Base-by-base conservation (phyloP, 192 early-diverging fungal species). In the Podila minutissima region DNA sequence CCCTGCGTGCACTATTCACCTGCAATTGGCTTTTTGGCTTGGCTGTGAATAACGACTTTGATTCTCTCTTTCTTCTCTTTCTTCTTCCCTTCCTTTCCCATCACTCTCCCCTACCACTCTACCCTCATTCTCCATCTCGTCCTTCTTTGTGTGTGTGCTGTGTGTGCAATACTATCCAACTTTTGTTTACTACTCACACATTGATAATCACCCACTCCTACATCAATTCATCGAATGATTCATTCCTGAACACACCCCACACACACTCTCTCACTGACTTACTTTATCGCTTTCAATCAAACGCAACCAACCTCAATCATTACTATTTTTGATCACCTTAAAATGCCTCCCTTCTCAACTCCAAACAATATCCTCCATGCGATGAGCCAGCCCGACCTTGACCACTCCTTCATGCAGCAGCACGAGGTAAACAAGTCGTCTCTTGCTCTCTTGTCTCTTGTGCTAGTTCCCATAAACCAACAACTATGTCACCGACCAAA, bases 291-390 rank as follows among this genome's bases (percentile, higher is more conserved):
- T 26, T 55, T 55, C 53, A 55, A 9, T 55, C 35, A 37, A 10
- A 33, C 51, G 22, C 51, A 19, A 17, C 41, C 41, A 46, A 46
- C n/a, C 3, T 55, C 53, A 55, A 22, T 26, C 6, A 20, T 22
- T 5, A 10, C 24, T 26, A 12, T 22, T 19, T 38, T 22, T 1
- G 29, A 32, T 38, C 69, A 41, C 17, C 33, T 46, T 38, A 31
- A 31, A 53, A 78, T 78, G 75, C 75, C 75, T 49, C 75, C 75
- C 66, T 62, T 62, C 69, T 71, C 69, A 46, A 49, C 75, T 38
- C 26, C 64, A 46, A 38, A 58, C 41, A 29, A 69, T 35, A 19
- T 50, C 28, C 20, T 59, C 59, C 49, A 53, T 13, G 62, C 48
- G 22, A 31, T 67, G 46, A 28, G 50, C 59, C 35, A 62, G 35